These are phyloP conservation scores for Phytopythium kandeliae DNA, from an alignment of 352 stramenopile genomes.

Conservation along the genomic window DNA sequence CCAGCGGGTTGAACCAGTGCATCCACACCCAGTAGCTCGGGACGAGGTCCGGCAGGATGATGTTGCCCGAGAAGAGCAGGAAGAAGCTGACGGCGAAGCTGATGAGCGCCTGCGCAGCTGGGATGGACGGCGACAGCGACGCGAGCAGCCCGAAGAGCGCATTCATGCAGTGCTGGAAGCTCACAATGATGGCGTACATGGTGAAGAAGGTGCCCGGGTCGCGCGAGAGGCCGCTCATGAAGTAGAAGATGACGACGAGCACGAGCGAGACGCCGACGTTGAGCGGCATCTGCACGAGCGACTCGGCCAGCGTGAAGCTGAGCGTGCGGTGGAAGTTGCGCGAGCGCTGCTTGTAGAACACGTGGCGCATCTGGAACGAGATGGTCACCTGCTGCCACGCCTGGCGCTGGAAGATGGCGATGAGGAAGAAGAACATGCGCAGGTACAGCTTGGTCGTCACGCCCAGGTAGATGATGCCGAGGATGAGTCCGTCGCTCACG, in stretches of 20 bases:
- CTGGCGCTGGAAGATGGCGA: slow-evolving; percentile 23
- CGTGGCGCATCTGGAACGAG: slow-evolving; percentile 35
- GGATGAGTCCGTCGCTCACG: slow-evolving; percentile 45
- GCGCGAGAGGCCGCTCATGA: slow-evolving; percentile 73
- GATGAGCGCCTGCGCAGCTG: slow-evolving; percentile 20
- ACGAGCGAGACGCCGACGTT: slow-evolving; percentile 37
- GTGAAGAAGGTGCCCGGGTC: slow-evolving; percentile 43
- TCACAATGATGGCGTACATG: slow-evolving; percentile 53
- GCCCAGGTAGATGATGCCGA: slow-evolving; percentile 41
- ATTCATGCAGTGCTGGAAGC: slow-evolving; percentile 46
- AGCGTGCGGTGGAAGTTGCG: slow-evolving; percentile 60
- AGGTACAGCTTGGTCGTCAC: slow-evolving; percentile 30
- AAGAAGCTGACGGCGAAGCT: slow-evolving; percentile 33
- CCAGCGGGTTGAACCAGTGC: slow-evolving; percentile 52
- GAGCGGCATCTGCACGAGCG: slow-evolving; percentile 22
- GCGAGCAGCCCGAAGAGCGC: slow-evolving; percentile 33
- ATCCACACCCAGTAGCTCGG: slow-evolving; percentile 75
- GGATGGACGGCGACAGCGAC: slow-evolving; percentile 26
- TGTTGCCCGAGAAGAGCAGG: slow-evolving; percentile 67
- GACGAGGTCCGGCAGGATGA: slow-evolving; percentile 59
- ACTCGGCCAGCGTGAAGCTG: slow-evolving; percentile 40
- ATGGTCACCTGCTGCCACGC: slow-evolving; percentile 26
- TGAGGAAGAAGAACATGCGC: slow-evolving; percentile 20
- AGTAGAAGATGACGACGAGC: slow-evolving; percentile 62
- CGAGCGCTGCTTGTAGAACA: slow-evolving; percentile 72